These are phyloP conservation scores for Cryptomeria japonica DNA, from an alignment of 75 land plant genomes.

Conservation along the genomic window DNA sequence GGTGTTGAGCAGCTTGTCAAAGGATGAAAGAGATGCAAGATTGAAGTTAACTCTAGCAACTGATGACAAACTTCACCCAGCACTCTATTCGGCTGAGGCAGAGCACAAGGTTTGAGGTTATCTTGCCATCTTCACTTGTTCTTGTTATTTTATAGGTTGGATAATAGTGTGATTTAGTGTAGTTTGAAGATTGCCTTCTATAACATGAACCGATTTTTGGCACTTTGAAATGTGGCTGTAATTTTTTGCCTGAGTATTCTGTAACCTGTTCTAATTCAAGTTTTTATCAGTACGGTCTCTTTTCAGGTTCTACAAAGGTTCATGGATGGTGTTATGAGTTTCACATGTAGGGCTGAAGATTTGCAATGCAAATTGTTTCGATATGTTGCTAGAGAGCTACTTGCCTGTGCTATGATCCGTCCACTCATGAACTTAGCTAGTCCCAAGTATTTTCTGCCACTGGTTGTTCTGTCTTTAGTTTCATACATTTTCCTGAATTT, in stretches of 20 bases:
- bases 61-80: slow-evolving; percentile 86
- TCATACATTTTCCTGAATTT: neutral
- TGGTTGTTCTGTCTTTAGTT: neutral
- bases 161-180: neutral
- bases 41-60: slow-evolving; percentile 54
- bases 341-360: slow-evolving; percentile 77
- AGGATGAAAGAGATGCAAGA: slow-evolving; percentile 61
- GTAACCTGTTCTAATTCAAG: slow-evolving; percentile 8
- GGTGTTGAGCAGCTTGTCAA: slow-evolving; percentile 38
- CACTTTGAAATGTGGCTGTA: neutral
- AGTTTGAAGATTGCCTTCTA: neutral
- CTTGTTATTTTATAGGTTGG: neutral
- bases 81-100: slow-evolving; percentile 74
- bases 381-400: slow-evolving; percentile 74
- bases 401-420: slow-evolving; percentile 92
- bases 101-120: slow-evolving; percentile 82
- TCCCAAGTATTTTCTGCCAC: slow-evolving; percentile 58
- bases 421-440: slow-evolving; percentile 85
- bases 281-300: slow-evolving; percentile 12
- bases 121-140: neutral
- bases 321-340: slow-evolving; percentile 74
- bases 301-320: slow-evolving; percentile 86
- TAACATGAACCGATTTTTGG: neutral
- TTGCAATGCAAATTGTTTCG: slow-evolving; percentile 73
- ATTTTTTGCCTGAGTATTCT: neutral